phyloP scores from a whole-genome alignment of 495 filamentous ascomycete species.

The Neurospora sp. region DNA sequence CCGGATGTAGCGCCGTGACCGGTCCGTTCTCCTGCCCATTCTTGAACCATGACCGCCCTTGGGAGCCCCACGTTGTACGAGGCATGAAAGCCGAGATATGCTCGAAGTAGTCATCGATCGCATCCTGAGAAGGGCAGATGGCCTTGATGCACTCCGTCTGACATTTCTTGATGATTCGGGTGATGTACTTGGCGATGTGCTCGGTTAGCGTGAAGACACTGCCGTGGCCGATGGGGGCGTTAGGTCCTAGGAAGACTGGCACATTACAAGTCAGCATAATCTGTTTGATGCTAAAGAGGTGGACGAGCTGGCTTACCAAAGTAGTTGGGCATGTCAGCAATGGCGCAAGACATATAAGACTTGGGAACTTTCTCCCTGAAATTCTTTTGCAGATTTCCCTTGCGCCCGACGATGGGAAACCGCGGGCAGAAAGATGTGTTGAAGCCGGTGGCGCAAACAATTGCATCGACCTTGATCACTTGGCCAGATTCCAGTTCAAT shows the following conservation, averaged over 20 bases:
- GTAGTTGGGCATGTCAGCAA: constrained; percentile 37
- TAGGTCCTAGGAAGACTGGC: constrained; percentile 37
- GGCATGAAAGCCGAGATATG: constrained; percentile 39
- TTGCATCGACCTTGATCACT: constrained; percentile 46
- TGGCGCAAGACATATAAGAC: constrained; percentile 38
- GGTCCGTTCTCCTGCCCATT: constrained; percentile 31
- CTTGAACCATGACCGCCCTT: constrained; percentile 43
- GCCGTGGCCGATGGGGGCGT: constrained; percentile 40
- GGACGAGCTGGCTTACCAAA: constrained; percentile 28
- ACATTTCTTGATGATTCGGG: constrained; percentile 32
- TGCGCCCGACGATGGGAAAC: constrained; percentile 48
- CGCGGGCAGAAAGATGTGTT: constrained; percentile 51
- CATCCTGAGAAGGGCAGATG: constrained; percentile 27
- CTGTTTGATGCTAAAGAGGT: neutral
- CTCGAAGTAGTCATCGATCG: constrained; percentile 35
- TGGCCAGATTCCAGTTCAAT: constrained; percentile 48
- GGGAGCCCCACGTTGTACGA: constrained; percentile 34
- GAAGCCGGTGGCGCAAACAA: constrained; percentile 67
- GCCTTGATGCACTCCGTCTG: constrained; percentile 35
- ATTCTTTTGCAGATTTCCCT: constrained; percentile 37
- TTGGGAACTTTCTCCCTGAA: constrained; percentile 27
- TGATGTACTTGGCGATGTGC: constrained; percentile 38
- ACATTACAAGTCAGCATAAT: constrained; percentile 10
- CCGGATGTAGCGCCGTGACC: constrained; percentile 39
- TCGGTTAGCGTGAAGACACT: constrained; percentile 39